Evolutionary conservation across 257 asterid genomes (phyloP).

Genomic region (Oldenlandia corymbosa): DNA sequence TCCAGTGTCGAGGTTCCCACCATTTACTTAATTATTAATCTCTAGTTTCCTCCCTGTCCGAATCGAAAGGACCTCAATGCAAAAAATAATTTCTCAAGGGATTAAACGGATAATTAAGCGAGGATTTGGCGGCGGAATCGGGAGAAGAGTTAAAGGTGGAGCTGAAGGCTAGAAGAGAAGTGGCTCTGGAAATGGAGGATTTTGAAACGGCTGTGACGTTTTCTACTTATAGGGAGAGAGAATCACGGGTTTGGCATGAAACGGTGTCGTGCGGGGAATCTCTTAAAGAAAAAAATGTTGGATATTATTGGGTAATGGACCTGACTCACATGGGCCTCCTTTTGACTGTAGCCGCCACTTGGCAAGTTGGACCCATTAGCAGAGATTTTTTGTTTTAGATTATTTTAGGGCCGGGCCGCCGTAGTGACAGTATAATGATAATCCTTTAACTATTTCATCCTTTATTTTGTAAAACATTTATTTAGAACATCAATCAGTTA

Average conservation of each 20-base stretch:
- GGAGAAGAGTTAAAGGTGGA: not conserved
- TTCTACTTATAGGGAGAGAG: not conserved
- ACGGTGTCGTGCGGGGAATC: not conserved
- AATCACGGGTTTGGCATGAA: not conserved
- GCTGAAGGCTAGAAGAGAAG: not conserved
- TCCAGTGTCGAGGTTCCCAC: conserved; percentile 35
- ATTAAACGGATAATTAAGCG: not conserved
- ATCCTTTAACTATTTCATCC: no score
- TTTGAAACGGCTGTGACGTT: not conserved
- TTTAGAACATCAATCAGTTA: no score
- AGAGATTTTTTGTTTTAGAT: no score
- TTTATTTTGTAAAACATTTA: no score
- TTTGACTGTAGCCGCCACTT: no score
- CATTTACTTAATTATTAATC: conserved; percentile 23
- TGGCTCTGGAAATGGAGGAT: not conserved
- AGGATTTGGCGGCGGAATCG: conserved; percentile 6
- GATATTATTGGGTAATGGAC: not conserved
- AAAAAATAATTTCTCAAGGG: not conserved
- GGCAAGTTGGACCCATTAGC: no score
- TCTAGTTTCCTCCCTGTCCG: not conserved
- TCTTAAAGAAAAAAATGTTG: not conserved
- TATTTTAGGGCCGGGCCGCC: no score
- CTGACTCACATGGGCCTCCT: not conserved
- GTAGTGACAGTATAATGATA: no score
- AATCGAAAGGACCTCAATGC: not conserved